Conservation (phyloP, 176 grass and related monocot genomes). For the Aechmea fasciata region DNA sequence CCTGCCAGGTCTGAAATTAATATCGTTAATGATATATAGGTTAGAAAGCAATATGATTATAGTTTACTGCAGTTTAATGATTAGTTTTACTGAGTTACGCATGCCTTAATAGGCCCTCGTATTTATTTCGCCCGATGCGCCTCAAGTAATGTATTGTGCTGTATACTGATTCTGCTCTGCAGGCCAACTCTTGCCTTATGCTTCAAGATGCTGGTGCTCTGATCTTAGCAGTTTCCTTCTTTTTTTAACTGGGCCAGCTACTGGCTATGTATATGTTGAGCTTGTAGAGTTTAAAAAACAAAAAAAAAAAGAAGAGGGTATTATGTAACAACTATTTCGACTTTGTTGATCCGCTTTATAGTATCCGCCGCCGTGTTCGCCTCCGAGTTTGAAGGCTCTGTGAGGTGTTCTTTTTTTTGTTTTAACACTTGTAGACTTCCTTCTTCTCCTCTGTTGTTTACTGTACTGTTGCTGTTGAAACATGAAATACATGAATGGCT, state of each 20-base stretch:
- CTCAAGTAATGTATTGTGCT: conserved; percentile 43
- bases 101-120: conserved; percentile 24
- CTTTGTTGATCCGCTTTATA: too few species aligned
- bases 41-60: conserved; percentile 39
- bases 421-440: too few species aligned
- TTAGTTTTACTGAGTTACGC: conserved; percentile 27
- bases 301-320: conserved; percentile 12
- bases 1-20: conserved; percentile 15
- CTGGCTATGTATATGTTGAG: conserved; percentile 55
- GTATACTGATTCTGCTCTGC: conserved; percentile 31
- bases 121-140: conserved; percentile 22
- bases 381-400: conserved; percentile 22
- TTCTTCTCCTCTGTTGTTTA: too few species aligned
- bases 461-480: too few species aligned
- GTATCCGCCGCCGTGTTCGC: not conserved
- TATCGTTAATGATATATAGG: conserved; percentile 17
- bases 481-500: too few species aligned
- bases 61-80: conserved; percentile 33
- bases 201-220: conserved; percentile 33
- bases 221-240: conserved; percentile 39
- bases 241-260: conserved; percentile 40
- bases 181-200: conserved; percentile 31
- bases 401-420: conserved; percentile 5
- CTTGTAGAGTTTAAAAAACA: conserved; percentile 15
- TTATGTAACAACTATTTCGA: too few species aligned